Conservation (phyloP, 108 stramenopile genomes). For the Stephanodiscus minutulus region DNA sequence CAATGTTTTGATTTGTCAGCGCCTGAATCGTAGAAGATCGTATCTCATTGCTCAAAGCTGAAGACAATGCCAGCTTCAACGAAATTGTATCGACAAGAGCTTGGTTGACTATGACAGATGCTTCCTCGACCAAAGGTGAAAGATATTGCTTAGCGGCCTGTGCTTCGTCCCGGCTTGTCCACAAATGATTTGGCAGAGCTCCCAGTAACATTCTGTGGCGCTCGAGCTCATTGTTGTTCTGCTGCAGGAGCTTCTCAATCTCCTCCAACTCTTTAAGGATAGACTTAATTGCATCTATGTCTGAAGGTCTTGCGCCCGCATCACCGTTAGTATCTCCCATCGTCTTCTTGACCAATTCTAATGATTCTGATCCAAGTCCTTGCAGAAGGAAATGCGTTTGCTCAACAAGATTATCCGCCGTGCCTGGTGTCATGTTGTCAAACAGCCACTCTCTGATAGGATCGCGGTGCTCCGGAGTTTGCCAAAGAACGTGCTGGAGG, state of each 20-base stretch:
- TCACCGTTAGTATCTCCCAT: conserved; percentile 62
- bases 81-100: conserved; percentile 36
- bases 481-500: conserved; percentile 69
- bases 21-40: conserved; percentile 53
- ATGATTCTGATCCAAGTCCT: conserved; percentile 54
- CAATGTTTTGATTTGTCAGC: conserved; percentile 41
- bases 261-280: conserved; percentile 43
- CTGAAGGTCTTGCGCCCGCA: conserved; percentile 56
- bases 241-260: conserved; percentile 43
- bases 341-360: conserved; percentile 55
- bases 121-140: conserved; percentile 47
- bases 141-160: conserved; percentile 57
- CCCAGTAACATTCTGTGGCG: conserved; percentile 56
- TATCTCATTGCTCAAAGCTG: conserved; percentile 28
- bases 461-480: conserved; percentile 54
- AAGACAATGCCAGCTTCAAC: conserved; percentile 33
- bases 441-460: conserved; percentile 64
- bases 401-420: conserved; percentile 11
- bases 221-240: conserved; percentile 34
- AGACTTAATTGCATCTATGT: conserved; percentile 47
- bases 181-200: conserved; percentile 41
- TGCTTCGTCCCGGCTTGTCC: conserved; percentile 61
- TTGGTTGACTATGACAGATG: conserved; percentile 22
- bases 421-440: conserved; percentile 62
- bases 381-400: conserved; percentile 60